Percentiles rank a stretch among this genome's conserved stretches.
Evolutionary conservation across 805 yeast species (phyloP).

Genomic region (Yamadazyma ubonensis): DNA sequence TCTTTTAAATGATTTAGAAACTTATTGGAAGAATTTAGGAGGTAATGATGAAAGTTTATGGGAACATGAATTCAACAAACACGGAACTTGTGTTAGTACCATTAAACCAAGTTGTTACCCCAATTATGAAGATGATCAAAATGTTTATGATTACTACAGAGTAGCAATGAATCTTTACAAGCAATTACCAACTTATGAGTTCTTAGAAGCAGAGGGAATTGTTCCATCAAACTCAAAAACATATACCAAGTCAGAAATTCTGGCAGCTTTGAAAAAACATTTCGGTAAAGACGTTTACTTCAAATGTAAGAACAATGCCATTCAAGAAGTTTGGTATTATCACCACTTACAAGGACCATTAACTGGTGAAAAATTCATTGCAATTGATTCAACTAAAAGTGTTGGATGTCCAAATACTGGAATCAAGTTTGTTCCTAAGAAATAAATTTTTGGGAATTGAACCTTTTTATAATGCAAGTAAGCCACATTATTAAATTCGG

Average conservation of each 20-base stretch:
- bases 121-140: conserved; percentile 19
- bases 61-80: conserved; percentile 46
- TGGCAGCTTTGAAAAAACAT: conserved; percentile 29
- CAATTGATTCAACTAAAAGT: conserved; percentile 55
- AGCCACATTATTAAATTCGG: too few species aligned
- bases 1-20: conserved; percentile 28
- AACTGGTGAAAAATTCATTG: conserved; percentile 55
- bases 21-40: conserved; percentile 38
- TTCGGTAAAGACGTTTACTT: conserved; percentile 36
- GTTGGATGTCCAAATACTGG: conserved; percentile 59
- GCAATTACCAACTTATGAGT: conserved; percentile 35
- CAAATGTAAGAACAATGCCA: conserved; percentile 36
- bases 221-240: conserved; percentile 32
- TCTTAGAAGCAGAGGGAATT: conserved; percentile 35
- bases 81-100: conserved; percentile 43
- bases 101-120: conserved; percentile 35
- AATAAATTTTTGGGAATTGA: neutral
- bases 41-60: conserved; percentile 55
- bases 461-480: too few species aligned
- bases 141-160: conserved; percentile 30
- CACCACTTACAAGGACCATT: conserved; percentile 75
- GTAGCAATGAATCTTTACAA: conserved; percentile 31
- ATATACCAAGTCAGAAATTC: conserved; percentile 33
- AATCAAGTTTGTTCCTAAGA: conserved; percentile 71
- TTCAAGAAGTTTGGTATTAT: conserved; percentile 81